These are phyloP conservation scores for Boletus fagicola DNA, from an alignment of 768 basidiomycete species.

Conservation along the genomic window DNA sequence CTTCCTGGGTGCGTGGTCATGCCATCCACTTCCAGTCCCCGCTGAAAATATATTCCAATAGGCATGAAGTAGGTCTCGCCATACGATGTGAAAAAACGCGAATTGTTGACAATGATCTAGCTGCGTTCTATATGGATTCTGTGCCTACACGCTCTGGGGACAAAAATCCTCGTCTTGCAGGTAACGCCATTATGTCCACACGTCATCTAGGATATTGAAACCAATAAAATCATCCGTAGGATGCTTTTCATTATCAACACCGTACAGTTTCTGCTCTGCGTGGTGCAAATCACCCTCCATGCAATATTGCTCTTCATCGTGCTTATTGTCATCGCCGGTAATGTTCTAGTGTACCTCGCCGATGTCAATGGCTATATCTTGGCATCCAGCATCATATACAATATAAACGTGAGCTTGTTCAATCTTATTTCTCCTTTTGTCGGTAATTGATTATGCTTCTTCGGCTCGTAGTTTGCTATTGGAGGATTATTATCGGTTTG, in stretches of 20 bases:
- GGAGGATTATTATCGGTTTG: constrained; percentile 21
- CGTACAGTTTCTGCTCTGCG: constrained; percentile 19
- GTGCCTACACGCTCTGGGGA: constrained; percentile 16
- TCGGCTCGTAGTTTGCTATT: constrained; percentile 11
- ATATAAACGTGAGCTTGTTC: constrained; percentile 10
- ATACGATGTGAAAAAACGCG: not conserved
- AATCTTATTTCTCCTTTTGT: not conserved
- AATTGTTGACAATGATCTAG: constrained; percentile 6
- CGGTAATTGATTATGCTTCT: not conserved
- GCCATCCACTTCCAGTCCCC: not conserved
- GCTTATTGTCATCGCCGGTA: not conserved
- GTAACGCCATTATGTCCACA: not conserved
- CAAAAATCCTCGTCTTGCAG: constrained; percentile 8
- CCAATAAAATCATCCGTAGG: not conserved
- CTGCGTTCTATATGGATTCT: constrained; percentile 15
- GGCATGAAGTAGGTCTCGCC: constrained; percentile 16
- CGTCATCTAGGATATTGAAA: not conserved
- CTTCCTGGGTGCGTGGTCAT: constrained; percentile 18
- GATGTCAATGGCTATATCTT: not conserved
- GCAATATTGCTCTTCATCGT: not conserved
- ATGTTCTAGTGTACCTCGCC: not conserved
- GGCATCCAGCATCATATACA: constrained; percentile 5
- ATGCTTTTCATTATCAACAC: constrained; percentile 14
- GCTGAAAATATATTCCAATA: not conserved
- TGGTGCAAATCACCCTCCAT: constrained; percentile 5